These are phyloP conservation scores for Bruguiera parviflora DNA, from an alignment of 345 rosid species.

Conservation along the genomic window DNA sequence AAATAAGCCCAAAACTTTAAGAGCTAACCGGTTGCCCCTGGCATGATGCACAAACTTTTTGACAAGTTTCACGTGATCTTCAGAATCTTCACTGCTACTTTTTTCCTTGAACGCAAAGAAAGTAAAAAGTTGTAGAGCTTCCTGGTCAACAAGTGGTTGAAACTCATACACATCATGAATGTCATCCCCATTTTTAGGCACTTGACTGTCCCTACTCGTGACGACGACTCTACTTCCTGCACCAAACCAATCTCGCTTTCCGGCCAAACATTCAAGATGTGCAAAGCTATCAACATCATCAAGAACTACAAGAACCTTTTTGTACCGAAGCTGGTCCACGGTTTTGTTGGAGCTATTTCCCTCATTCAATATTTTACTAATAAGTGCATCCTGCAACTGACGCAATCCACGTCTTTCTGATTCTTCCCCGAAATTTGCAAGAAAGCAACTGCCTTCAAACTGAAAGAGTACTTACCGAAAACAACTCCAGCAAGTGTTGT, in stretches of 20 bases:
- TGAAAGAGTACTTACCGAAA: too few species aligned
- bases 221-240: slow-evolving; percentile 6
- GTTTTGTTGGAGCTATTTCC: background rate
- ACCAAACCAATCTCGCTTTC: slow-evolving; percentile 6
- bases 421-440: background rate
- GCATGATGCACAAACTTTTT: background rate
- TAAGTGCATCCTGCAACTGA: background rate
- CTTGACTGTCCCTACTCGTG: background rate
- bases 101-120: background rate
- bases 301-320: slow-evolving; percentile 4
- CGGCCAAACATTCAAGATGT: background rate
- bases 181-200: background rate
- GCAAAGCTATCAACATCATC: background rate
- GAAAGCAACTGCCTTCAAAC: background rate
- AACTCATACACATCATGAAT: background rate
- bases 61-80: background rate
- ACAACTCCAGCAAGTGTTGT: too few species aligned
- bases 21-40: background rate
- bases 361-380: background rate
- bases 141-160: background rate
- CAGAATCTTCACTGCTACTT: background rate
- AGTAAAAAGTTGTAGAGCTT: background rate
- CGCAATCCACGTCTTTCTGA: background rate
- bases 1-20: background rate
- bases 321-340: background rate